Conservation (phyloP, 2,329 filamentous ascomycete species). For the Trichoderma endophyticum region DNA sequence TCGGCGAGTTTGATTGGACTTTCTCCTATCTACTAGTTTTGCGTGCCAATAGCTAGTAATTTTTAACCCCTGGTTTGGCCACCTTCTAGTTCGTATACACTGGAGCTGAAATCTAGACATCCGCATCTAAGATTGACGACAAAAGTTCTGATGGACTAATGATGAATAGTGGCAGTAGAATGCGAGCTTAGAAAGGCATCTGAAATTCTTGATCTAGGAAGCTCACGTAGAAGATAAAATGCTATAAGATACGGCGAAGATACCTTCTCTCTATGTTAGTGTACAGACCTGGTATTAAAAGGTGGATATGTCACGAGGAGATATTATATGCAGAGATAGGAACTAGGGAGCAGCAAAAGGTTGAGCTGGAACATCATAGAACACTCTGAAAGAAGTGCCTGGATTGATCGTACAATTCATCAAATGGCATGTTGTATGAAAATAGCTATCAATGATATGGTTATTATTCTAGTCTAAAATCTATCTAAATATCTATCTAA, state of each 20-base stretch:
- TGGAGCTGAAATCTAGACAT: not conserved
- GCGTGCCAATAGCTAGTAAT: not conserved
- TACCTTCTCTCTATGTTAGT: not conserved
- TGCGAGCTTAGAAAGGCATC: not conserved
- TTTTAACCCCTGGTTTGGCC: not conserved
- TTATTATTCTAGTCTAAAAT: not conserved
- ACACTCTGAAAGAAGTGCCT: not conserved
- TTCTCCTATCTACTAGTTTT: not conserved
- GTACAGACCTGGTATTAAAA: not conserved
- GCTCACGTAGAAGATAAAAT: not conserved
- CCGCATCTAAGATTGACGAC: not conserved
- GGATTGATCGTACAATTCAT: not conserved
- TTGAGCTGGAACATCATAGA: not conserved
- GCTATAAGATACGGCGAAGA: not conserved
- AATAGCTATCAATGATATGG: not conserved
- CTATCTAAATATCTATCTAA: not conserved
- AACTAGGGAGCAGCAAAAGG: not conserved
- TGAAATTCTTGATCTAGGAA: not conserved
- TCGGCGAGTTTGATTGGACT: not conserved
- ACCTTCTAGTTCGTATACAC: not conserved
- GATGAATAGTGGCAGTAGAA: not conserved
- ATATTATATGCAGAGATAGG: not conserved
- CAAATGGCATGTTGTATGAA: not conserved
- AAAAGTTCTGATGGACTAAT: not conserved
- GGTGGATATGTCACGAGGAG: not conserved